Base-by-base conservation (phyloP, 179 eudicot genomes). In the Drosera spatulata region DNA sequence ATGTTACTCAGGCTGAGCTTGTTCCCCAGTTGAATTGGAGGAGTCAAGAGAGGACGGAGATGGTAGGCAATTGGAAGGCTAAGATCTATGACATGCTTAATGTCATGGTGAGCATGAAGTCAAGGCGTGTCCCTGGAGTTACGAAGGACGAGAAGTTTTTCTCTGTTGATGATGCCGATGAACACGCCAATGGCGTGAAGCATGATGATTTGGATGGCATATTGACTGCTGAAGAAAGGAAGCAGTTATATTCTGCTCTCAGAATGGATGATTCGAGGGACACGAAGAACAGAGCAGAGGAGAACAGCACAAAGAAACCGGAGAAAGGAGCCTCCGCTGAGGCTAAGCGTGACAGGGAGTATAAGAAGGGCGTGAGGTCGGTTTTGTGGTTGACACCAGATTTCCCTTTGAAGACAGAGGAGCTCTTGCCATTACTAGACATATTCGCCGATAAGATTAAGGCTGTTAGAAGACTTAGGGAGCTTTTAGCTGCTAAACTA, bases 401-500 rank as follows among this genome's bases (percentile, higher is more conserved):
- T 66, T 93, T 93, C 64, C 99, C 99, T 45, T 70, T 93, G 60
- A 86, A 89, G 75, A 86, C 88, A 70, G 99, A 89, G 77, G 99
- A 93, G 85, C 50, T 93, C 46, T 65, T 89, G 73, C 99, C 99
- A 74, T 75, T 93, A 61, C 82, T 93, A 3, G 99, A 93, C 70
- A 89, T 93, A 10, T 71, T 93, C 64, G 96, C 96, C 1, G 89
- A 84, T 55, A 93, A 86, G 64, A 93, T 93, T 7, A 93, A 93
- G 68, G 96, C 99, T 44, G 99, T 93, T 42, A 82, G 99, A 56
- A 77, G 99, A 62, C 79, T 93, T 96, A 67, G 99, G 43, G 99
- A 93, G 72, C 65, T 93, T 61, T 81, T 93, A 50, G 89, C 96
- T 46, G 84, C 99, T 39, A 93, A 85, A 84, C 89, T 93, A 51